Base-by-base conservation (phyloP, 495 filamentous ascomycete species). In the Talaromyces trachyspermus region DNA sequence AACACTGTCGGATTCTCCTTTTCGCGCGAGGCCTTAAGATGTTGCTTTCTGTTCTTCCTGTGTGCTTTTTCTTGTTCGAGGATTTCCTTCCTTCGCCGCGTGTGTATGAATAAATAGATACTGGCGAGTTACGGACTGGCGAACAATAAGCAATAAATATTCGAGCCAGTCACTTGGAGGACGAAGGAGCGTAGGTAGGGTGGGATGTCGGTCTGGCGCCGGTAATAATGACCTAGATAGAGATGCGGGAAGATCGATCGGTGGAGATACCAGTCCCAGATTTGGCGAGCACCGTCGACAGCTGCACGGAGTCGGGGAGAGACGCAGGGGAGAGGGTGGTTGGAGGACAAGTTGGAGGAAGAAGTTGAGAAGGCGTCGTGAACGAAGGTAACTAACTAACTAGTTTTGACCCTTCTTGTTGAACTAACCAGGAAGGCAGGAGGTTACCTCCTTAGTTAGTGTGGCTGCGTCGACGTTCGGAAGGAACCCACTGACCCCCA, bases 241-340 rank as follows among this genome's bases (percentile, higher is more conserved):
- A 46, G 44, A 46, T 46, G 44, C 44, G 32, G 42, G 44, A 46
- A 23, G 44, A 37, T 37, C 44, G 42, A 30, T 45, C 26, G 42
- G 20, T 45, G n/a, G n/a, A n/a, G n/a, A n/a, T n/a, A n/a, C n/a
- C n/a, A 36, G 32, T 5, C 14, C 32, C 32, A 36, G 32, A 5
- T 36, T n/a, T 17, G n/a, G n/a, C 15, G 20, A 42, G 39, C 23
- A n/a, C 20, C 23, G 23, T 42, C 22, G 39, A 26, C 19, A 14
- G 23, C 15, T 42, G 20, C 8, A 23, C 25, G 25, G 7, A 24
- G 15, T 12, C 5, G 29, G 36, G 43, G 46, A 24, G 44, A 32
- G 43, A 27, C 26, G 50, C 18, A 38, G 49, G 38, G 47, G 33
- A 36, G 26, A 26, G 47, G 36, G 38, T 48, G 35, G 24, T 43